Conservation (phyloP, 495 filamentous ascomycete genomes). For the Penicillium paradoxum region DNA sequence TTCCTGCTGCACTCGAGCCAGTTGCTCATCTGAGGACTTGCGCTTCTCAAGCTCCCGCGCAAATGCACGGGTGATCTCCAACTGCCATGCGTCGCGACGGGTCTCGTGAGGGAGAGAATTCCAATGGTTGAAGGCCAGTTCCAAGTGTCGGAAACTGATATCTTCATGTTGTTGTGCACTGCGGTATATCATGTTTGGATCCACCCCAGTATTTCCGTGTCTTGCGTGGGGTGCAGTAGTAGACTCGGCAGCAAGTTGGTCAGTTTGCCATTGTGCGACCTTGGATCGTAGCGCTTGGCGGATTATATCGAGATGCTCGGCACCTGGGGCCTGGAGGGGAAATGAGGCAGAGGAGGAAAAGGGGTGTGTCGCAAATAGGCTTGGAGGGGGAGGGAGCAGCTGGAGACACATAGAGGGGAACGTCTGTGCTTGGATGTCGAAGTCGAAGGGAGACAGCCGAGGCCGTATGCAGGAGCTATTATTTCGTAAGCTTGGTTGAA, state of each 20-base stretch:
- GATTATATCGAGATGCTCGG: constrained; percentile 65
- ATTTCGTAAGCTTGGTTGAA: neutral
- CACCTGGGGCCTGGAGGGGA: constrained; percentile 65
- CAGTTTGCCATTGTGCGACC: constrained; percentile 55
- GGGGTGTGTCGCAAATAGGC: constrained; percentile 65
- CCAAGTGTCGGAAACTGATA: constrained; percentile 59
- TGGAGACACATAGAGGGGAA: constrained; percentile 79
- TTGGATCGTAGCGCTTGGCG: constrained; percentile 59
- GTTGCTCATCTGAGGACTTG: constrained; percentile 54
- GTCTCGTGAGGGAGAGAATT: constrained; percentile 49
- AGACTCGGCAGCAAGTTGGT: constrained; percentile 33
- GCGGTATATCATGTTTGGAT: constrained; percentile 39
- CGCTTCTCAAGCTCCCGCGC: constrained; percentile 62
- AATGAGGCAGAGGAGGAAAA: constrained; percentile 67
- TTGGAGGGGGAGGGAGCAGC: constrained; percentile 72
- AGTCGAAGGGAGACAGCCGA: constrained; percentile 64
- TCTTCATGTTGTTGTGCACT: constrained; percentile 55
- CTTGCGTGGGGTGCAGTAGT: constrained; percentile 15
- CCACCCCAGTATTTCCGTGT: constrained; percentile 23
- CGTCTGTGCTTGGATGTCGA: constrained; percentile 72
- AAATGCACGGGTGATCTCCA: constrained; percentile 72
- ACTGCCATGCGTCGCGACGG: constrained; percentile 63
- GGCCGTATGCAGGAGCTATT: constrained; percentile 23
- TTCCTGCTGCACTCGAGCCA: constrained; percentile 63
- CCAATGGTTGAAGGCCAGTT: constrained; percentile 69